Conservation (phyloP, 1,284 basidiomycete species). For the Sporisorium graminicola region DNA sequence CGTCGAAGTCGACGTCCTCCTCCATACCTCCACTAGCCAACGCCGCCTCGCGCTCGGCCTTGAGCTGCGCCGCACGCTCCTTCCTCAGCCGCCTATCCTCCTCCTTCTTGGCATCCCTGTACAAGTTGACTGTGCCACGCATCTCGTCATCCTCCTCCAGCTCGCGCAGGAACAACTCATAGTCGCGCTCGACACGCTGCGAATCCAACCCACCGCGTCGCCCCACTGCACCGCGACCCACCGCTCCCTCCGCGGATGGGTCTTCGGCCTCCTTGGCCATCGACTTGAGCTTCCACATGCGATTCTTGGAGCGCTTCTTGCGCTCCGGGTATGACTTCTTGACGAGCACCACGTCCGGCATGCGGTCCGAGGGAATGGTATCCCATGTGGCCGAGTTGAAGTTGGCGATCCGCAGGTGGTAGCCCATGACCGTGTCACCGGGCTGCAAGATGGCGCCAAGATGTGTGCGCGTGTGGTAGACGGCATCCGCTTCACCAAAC, state of each 20-base stretch:
- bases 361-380: conserved; percentile 75
- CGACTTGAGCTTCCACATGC: conserved; percentile 89
- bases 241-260: conserved; percentile 58
- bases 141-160: conserved; percentile 97
- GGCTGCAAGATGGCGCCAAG: conserved; percentile 94
- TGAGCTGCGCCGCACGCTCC: conserved; percentile 57
- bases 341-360: conserved; percentile 93
- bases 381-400: conserved; percentile 92
- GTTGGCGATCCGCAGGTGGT: conserved; percentile 87
- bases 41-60: conserved; percentile 66
- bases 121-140: conserved; percentile 88
- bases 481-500: conserved; percentile 76
- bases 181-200: conserved; percentile 95
- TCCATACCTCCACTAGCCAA: conserved; percentile 72
- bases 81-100: conserved; percentile 66
- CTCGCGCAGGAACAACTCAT: conserved; percentile 94
- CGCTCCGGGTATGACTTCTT: conserved; percentile 96
- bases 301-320: conserved; percentile 86
- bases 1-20: conserved; percentile 68
- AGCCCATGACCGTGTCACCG: conserved; percentile 92
- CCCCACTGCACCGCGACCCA: conserved; percentile 85
- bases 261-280: conserved; percentile 92
- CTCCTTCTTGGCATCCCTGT: conserved; percentile 74
- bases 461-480: conserved; percentile 96
- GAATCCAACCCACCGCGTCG: conserved; percentile 89